Conservation (phyloP, 1,284 basidiomycete species). For the Cerrena zonata region DNA sequence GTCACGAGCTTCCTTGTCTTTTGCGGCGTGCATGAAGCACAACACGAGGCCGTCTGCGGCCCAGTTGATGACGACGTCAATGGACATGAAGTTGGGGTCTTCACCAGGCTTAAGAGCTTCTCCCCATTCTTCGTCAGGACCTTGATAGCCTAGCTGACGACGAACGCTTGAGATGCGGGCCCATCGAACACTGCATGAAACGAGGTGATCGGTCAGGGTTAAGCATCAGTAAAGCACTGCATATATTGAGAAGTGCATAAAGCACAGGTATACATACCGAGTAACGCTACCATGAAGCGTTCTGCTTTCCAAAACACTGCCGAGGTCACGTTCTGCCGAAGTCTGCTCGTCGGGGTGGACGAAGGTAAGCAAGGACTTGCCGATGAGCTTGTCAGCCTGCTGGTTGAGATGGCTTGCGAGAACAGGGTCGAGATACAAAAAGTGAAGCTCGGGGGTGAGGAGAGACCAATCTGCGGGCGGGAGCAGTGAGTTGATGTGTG, state of each 20-base stretch:
- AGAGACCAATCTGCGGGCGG: constrained; percentile 60
- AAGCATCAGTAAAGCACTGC: constrained; percentile 4
- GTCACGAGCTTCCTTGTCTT: constrained; percentile 72
- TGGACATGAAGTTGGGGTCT: constrained; percentile 78
- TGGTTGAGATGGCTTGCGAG: constrained; percentile 71
- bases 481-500: constrained; percentile 19
- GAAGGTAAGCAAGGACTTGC: constrained; percentile 75
- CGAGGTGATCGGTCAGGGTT: constrained; percentile 5
- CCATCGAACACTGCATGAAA: constrained; percentile 58
- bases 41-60: constrained; percentile 86
- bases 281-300: constrained; percentile 90
- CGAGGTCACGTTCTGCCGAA: constrained; percentile 73
- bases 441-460: constrained; percentile 67
- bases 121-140: constrained; percentile 46
- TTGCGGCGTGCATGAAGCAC: constrained; percentile 90
- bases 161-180: constrained; percentile 68
- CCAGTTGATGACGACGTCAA: constrained; percentile 93
- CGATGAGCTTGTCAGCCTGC: constrained; percentile 65
- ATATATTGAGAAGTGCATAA: constrained; percentile 6
- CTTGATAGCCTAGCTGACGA: constrained; percentile 57
- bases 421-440: constrained; percentile 87
- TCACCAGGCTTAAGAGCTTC: constrained; percentile 67
- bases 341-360: constrained; percentile 87
- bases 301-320: constrained; percentile 70
- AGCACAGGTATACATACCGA: constrained; percentile 46